Base-by-base conservation (phyloP, 441 rosid genomes). In the Euphorbia celastroides region DNA sequence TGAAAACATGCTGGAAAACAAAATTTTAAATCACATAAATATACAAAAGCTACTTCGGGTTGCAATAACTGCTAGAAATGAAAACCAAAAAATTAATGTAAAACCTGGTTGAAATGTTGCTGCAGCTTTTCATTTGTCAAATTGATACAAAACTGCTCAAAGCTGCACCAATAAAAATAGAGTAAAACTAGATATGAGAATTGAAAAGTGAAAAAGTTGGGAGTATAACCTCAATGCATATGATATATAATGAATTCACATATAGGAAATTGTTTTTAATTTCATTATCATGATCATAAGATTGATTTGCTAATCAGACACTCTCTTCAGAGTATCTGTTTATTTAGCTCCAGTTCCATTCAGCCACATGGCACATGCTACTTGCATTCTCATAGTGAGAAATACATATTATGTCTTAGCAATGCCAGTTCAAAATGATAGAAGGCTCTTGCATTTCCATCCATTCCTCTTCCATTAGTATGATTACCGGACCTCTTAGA, bases 61-160 rank as follows among this genome's bases (percentile, higher is more conserved):
- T 50, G 28, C 50, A 41, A 19, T 30, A 60, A 36, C 64, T 57
- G 54, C 59, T 60, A 67, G 19, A 19, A 67, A 82, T 34, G 30
- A 57, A 36, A 55, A 73, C 91, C 19, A 72, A 10, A 23, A 32
- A 38, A 11, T 32, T 30, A 42, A 31, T 27, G 50, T 36, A 13
- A 68, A 44, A 72, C 98, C 98, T 93, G 93, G 68, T 93, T 93
- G 71, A 93, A 93, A 80, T 93, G 96, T 75, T 93, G 97, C 80
- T 93, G 98, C 74, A 93, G 89, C 90, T 90, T 93, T 83, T 93
- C 98, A 76, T 93, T 93, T 17, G 98, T 95, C 82, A 93, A 87
- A 77, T 93, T 93, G 74, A 93, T 93, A 79, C 98, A 90, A 71
- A 93, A 93, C 76, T 93, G 98, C 81, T 93, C 98, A 81, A 93